These are phyloP conservation scores for Thermomucor indicae-seudaticae DNA, from an alignment of 371 early-diverging fungal species.

Conservation along the genomic window DNA sequence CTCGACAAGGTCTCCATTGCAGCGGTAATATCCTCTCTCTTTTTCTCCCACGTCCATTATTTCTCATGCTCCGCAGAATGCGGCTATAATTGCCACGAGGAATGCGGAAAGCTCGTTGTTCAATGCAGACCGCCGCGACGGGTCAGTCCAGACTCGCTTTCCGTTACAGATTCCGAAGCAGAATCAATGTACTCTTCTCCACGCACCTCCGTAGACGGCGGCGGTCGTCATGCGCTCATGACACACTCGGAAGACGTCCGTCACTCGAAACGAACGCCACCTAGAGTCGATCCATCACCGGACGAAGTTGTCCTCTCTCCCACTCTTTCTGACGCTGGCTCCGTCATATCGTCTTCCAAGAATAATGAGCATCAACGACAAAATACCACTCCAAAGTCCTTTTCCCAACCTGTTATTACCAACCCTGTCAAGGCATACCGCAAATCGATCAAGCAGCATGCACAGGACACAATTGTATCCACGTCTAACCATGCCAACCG, in stretches of 20 bases:
- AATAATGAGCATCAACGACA: conserved; percentile 1
- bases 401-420: neutral
- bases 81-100: conserved; percentile 31
- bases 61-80: conserved; percentile 21
- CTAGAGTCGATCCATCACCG: neutral
- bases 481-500: neutral
- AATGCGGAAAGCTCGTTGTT: conserved; percentile 34
- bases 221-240: no score
- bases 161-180: conserved; percentile 43
- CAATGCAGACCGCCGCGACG: conserved; percentile 32
- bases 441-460: conserved; percentile 22
- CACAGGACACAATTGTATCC: conserved; percentile 14
- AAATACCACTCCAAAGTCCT: neutral
- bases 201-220: conserved; percentile 3
- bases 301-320: conserved; percentile 23
- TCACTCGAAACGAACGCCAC: conserved; percentile 3
- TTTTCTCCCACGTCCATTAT: neutral
- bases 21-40: conserved; percentile 22
- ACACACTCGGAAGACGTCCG: no score
- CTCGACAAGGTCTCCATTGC: conserved; percentile 55
- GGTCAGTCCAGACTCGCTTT: conserved; percentile 31
- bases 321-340: conserved; percentile 12
- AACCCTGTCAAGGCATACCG: conserved; percentile 18
- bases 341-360: neutral
- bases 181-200: conserved; percentile 27